phyloP scores from a whole-genome alignment of 2,329 filamentous ascomycete species.

The Leptoxyphium fumago region DNA sequence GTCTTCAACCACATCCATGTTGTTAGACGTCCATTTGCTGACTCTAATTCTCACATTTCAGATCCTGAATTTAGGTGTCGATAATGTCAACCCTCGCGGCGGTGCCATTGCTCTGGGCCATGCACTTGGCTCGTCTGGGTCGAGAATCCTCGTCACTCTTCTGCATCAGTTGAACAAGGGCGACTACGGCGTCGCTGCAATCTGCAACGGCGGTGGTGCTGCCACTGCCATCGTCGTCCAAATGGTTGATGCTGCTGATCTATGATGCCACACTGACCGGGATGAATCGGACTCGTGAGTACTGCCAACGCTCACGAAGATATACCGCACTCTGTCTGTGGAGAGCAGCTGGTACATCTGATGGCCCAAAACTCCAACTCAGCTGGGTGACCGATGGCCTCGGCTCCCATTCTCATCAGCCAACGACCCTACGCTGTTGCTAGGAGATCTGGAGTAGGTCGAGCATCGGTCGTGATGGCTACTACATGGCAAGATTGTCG shows the following conservation, averaged over 20 bases:
- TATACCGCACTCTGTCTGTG: no score
- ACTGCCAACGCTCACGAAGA: no score
- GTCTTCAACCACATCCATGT: slow-evolving; percentile 6
- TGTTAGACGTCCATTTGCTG: slow-evolving; percentile 3
- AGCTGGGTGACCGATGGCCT: no score
- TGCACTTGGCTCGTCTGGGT: slow-evolving; percentile 83
- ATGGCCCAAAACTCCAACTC: no score
- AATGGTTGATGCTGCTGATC: slow-evolving; percentile 40
- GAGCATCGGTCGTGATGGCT: no score
- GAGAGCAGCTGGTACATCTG: no score
- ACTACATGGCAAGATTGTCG: no score
- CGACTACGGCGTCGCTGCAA: slow-evolving; percentile 88
- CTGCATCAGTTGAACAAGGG: slow-evolving; percentile 83
- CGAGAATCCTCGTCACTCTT: slow-evolving; percentile 76
- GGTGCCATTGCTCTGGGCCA: slow-evolving; percentile 88
- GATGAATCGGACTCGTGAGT: no score
- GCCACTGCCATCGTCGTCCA: slow-evolving; percentile 87
- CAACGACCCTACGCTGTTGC: no score
- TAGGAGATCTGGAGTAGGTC: no score
- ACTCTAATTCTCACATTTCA: slow-evolving; percentile 16
- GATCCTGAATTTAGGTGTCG: slow-evolving; percentile 67
- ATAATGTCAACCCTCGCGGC: slow-evolving; percentile 73
- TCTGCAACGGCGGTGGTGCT: slow-evolving; percentile 92
- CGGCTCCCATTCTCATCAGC: no score
- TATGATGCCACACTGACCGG: slow-evolving; percentile 8